Percentiles rank a stretch among this genome's conserved stretches.
Conservation (phyloP, 495 filamentous ascomycete genomes). For the Xylaria nigripes region DNA sequence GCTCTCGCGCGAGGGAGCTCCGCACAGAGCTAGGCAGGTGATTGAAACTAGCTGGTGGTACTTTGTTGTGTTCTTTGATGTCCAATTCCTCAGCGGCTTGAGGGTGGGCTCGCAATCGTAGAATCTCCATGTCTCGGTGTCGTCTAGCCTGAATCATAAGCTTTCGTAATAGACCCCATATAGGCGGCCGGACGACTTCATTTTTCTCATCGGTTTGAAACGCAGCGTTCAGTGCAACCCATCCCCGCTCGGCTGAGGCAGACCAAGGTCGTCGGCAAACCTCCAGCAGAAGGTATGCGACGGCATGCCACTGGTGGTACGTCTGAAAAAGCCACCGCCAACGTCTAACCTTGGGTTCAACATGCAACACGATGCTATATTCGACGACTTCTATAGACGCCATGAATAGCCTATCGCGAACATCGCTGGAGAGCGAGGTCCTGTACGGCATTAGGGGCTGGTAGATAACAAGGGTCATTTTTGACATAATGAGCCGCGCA, state of each 20-base stretch:
- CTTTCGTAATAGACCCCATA: conserved; percentile 68
- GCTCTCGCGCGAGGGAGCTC: conserved; percentile 28
- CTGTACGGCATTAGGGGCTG: conserved; percentile 40
- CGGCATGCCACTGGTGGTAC: conserved; percentile 75
- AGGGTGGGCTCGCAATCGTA: conserved; percentile 32
- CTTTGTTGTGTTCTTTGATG: conserved; percentile 26
- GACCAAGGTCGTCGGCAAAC: conserved; percentile 63
- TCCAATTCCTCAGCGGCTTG: conserved; percentile 36
- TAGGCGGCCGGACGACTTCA: conserved; percentile 49
- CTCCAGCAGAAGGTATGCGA: conserved; percentile 70
- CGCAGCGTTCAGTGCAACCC: conserved; percentile 59
- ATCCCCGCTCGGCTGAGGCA: conserved; percentile 66
- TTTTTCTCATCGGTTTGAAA: conserved; percentile 48
- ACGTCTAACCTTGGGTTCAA: conserved; percentile 50
- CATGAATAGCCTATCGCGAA: conserved; percentile 65
- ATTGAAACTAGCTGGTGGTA: conserved; percentile 30
- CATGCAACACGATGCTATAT: conserved; percentile 55
- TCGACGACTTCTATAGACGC: conserved; percentile 71
- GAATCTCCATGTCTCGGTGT: conserved; percentile 43
- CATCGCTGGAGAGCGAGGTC: conserved; percentile 44
- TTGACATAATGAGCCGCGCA: conserved; percentile 58
- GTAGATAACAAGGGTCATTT: conserved; percentile 44
- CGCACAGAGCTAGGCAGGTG: conserved; percentile 32
- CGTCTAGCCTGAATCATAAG: conserved; percentile 59
- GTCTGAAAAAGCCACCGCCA: conserved; percentile 80